Evolutionary conservation across 140 eudicot species (phyloP).

Genomic region (Cichorium intybus): DNA sequence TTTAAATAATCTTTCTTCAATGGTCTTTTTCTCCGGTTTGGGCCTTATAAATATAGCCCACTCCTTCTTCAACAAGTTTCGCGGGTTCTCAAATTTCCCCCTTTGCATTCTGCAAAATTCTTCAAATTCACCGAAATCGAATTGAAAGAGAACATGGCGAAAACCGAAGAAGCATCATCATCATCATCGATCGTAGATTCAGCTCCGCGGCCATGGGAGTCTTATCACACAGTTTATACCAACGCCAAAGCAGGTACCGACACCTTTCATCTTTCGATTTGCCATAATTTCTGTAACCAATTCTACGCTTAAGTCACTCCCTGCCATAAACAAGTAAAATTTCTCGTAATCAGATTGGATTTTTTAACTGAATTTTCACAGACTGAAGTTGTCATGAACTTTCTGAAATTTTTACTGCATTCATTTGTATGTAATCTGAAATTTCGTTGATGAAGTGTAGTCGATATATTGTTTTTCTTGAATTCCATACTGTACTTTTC

Average conservation of each 20-base stretch:
- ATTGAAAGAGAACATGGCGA: slow-evolving; percentile 34
- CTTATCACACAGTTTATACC: slow-evolving; percentile 83
- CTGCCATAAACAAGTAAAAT: neutral
- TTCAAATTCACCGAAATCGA: neutral
- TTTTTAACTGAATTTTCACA: neutral
- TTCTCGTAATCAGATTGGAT: neutral
- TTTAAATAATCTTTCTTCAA: too few relatives aligned
- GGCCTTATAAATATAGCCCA: neutral
- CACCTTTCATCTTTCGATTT: neutral
- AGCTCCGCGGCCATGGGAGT: slow-evolving; percentile 78
- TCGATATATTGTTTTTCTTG: neutral
- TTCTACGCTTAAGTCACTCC: neutral
- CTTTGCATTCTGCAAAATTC: neutral
- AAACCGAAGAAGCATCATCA: slow-evolving; percentile 25
- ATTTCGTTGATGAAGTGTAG: neutral
- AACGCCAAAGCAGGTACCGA: slow-evolving; percentile 93
- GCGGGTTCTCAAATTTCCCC: slow-evolving; percentile 4
- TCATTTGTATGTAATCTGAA: neutral
- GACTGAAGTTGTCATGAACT: neutral
- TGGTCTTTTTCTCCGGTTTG: too few relatives aligned
- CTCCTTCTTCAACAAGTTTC: slow-evolving; percentile 11
- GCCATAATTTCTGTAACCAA: neutral
- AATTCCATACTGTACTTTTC: too few relatives aligned
- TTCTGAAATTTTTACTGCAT: neutral
- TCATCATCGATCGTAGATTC: slow-evolving; percentile 28